Percentiles rank a stretch among this genome's conserved stretches.
These are phyloP conservation scores for Vigna unguiculata DNA, from an alignment of 306 rosid genomes.

Conservation along the genomic window DNA sequence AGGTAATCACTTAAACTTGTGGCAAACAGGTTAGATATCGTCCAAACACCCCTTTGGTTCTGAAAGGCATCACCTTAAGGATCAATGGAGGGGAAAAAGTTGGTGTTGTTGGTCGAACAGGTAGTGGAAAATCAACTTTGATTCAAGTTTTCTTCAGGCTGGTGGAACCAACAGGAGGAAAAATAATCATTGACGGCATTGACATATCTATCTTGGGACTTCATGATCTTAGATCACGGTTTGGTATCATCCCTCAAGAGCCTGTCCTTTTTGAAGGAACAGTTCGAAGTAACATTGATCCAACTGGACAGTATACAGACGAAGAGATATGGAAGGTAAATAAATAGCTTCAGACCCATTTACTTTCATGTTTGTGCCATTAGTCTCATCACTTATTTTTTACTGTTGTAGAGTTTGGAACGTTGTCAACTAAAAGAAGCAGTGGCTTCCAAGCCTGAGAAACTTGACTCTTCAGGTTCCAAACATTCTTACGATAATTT, in stretches of 20 bases:
- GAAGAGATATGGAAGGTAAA: slow-evolving; percentile 96
- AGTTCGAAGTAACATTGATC: slow-evolving; percentile 88
- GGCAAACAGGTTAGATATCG: slow-evolving; percentile 86
- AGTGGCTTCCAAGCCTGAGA: slow-evolving; percentile 81
- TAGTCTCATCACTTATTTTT: slow-evolving; percentile 26
- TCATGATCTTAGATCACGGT: slow-evolving; percentile 92
- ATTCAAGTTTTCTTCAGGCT: slow-evolving; percentile 95
- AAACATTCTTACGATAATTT: slow-evolving; percentile 28
- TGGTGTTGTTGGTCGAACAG: slow-evolving; percentile 95
- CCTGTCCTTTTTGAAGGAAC: slow-evolving; percentile 99
- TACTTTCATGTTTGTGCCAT: slow-evolving; percentile 1
- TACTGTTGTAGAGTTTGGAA: slow-evolving; percentile 67
- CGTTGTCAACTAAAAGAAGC: slow-evolving; percentile 93
- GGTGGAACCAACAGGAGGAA: slow-evolving; percentile 93
- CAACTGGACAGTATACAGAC: slow-evolving; percentile 71
- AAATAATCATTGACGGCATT: slow-evolving; percentile 79
- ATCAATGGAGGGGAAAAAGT: slow-evolving; percentile 89
- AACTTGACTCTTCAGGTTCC: slow-evolving; percentile 81
- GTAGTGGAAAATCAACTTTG: slow-evolving; percentile 93
- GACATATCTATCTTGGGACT: slow-evolving; percentile 80
- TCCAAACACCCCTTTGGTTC: slow-evolving; percentile 88
- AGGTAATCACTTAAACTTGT: slow-evolving; percentile 9
- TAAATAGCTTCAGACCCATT: not conserved
- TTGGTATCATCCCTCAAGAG: slow-evolving; percentile 97
- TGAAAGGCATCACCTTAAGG: slow-evolving; percentile 83